phyloP scores from a whole-genome alignment of 2,329 filamentous ascomycete genomes.

The Cyphellophora europaea region DNA sequence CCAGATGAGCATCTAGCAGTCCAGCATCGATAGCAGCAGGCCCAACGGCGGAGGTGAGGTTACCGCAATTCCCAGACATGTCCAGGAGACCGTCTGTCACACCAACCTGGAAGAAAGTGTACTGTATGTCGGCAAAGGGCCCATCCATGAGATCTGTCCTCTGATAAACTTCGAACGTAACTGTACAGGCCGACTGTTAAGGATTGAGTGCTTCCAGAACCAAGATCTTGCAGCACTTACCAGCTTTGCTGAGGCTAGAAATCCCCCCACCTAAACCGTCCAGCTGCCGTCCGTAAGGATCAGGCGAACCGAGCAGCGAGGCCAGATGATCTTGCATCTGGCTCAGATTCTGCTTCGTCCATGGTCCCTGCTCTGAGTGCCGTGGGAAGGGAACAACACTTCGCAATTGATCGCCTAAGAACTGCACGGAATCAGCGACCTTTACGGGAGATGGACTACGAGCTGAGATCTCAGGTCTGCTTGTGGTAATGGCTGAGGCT shows the following conservation, averaged over 20 bases:
- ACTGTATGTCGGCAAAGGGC: conserved; percentile 52
- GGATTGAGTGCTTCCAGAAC: conserved; percentile 58
- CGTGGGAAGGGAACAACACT: too few relatives aligned
- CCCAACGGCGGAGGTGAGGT: conserved; percentile 60
- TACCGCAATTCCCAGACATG: conserved; percentile 64
- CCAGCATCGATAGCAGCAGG: conserved; percentile 42
- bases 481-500: too few relatives aligned
- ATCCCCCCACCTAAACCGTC: conserved; percentile 62
- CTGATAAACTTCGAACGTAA: neutral
- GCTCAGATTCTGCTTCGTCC: too few relatives aligned
- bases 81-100: conserved; percentile 54
- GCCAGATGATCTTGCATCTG: too few relatives aligned
- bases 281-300: conserved; percentile 51
- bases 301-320: conserved; percentile 14
- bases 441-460: too few relatives aligned
- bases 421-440: too few relatives aligned
- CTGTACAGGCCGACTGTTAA: conserved; percentile 46
- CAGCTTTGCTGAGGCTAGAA: conserved; percentile 59
- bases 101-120: conserved; percentile 62
- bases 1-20: too few relatives aligned
- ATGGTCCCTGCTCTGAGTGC: too few relatives aligned
- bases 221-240: conserved; percentile 63
- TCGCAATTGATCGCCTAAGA: too few relatives aligned
- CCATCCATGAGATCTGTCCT: conserved; percentile 38
- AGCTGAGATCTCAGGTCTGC: too few relatives aligned